Percentiles rank a stretch among this genome's conserved stretches.
Evolutionary conservation across 257 asterid species (phyloP).

Genomic region (Solanum tacnaense): DNA sequence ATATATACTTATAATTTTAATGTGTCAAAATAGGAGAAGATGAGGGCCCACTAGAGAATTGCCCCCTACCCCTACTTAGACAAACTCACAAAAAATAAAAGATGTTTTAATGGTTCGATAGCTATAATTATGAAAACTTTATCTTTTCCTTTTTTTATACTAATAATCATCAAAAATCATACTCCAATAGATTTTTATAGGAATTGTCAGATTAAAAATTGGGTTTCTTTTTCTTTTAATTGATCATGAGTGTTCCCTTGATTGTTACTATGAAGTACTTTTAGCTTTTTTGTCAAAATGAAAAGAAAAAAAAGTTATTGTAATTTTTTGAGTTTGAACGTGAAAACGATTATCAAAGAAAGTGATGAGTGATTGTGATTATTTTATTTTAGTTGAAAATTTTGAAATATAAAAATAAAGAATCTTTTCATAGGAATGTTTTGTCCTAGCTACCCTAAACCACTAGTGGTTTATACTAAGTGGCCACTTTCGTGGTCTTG

Average conservation of each 20-base stretch:
- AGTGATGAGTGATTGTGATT: background rate
- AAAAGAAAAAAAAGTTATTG: background rate
- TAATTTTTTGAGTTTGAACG: background rate
- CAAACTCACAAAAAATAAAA: background rate
- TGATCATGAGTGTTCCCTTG: background rate
- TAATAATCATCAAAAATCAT: background rate
- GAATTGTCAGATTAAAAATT: background rate
- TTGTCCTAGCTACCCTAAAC: background rate
- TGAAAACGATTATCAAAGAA: background rate
- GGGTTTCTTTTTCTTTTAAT: background rate
- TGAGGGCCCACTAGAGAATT: background rate
- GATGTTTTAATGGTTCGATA: conserved; percentile 3
- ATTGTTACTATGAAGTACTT: background rate
- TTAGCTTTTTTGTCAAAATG: background rate
- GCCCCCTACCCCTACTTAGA: background rate
- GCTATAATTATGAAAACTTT: conserved; percentile 1
- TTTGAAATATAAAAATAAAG: background rate
- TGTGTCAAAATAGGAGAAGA: background rate
- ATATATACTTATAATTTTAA: background rate
- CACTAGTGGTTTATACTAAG: background rate
- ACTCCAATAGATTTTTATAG: background rate
- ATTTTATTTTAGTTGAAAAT: background rate
- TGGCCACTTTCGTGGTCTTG: background rate
- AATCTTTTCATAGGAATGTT: background rate
- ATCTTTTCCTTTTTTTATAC: background rate